phyloP scores from a whole-genome alignment of 257 asterid species.

The Handroanthus guayacan region DNA sequence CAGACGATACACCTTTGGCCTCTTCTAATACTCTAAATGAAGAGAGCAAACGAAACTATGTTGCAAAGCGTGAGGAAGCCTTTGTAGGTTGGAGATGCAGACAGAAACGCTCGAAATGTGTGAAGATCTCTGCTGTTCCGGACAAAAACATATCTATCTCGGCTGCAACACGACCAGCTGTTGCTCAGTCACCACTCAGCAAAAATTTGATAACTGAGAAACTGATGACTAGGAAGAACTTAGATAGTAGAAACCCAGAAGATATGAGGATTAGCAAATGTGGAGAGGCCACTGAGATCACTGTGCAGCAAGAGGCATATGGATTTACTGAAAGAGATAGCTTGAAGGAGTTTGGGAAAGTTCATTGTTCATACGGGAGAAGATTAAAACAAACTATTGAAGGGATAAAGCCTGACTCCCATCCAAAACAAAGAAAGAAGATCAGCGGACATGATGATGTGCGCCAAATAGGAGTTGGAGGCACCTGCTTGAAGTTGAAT shows the following conservation, averaged over 20 bases:
- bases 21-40: constrained; percentile 33
- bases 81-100: constrained; percentile 49
- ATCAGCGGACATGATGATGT: constrained; percentile 32
- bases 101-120: constrained; percentile 46
- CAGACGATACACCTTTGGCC: constrained; percentile 34
- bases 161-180: constrained; percentile 29
- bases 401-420: constrained; percentile 35
- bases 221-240: constrained; percentile 33
- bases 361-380: constrained; percentile 29
- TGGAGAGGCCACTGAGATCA: constrained; percentile 35
- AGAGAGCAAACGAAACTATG: constrained; percentile 32
- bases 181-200: constrained; percentile 27
- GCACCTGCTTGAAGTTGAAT: constrained; percentile 37
- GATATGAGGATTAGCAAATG: constrained; percentile 26
- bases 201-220: constrained; percentile 32
- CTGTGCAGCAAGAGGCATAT: constrained; percentile 33
- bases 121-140: constrained; percentile 36
- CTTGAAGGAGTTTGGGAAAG: constrained; percentile 28
- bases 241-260: constrained; percentile 23
- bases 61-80: constrained; percentile 33
- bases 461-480: constrained; percentile 27
- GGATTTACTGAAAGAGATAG: constrained; percentile 32
- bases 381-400: constrained; percentile 34
- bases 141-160: constrained; percentile 27
- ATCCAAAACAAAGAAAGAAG: constrained; percentile 42